Evolutionary conservation across 306 rosid genomes (phyloP), one percentile per base, ranked within the genome.

Genomic region (Acmispon strigosus): DNA sequence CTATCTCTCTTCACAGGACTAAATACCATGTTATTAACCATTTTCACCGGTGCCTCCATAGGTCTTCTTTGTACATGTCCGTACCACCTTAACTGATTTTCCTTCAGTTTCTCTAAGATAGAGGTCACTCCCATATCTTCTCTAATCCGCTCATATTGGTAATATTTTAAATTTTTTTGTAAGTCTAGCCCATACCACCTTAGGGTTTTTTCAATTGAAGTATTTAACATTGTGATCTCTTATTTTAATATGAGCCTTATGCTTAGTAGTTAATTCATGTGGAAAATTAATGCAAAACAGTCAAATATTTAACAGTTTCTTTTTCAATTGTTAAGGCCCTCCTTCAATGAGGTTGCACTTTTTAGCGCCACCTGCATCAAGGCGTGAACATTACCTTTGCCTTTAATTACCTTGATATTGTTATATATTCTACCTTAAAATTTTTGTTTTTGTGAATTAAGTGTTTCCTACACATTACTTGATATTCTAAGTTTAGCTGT

Each of bases 401-500:
- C 52, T 77, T 53, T 42, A 18, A 18, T 15, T 71, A 52, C 29
- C 18, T 10, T 60, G 60, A 37, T 14, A 53, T 58, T 67, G 34
- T 52, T 43, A 52, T 53, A 43, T 62, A 66, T 37, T 69, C 24
- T 4, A 11, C 63, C 62, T 66, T 65, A 16, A 3, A 37, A 20
- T 37, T 51, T 60, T 29, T 48, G 0, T 10, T 34, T 43, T 19
- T 43, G 14, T 22, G 41, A 19, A 8, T 10, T 18, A 45, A 44
- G 17, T 71, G 24, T 36, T 56, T 51, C 20, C 18, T 66, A 22
- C 45, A 17, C 6, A 66, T 34, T 27, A 51, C 68, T 27, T 72
- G 36, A 29, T 59, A 41, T 45, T 74, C 66, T 55, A 59, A 65
- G 49, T 65, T 78, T 14, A 42, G 34, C 4, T 53, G 36, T 79